Evolutionary conservation across 257 asterid species (phyloP), one percentile per base, ranked within the genome.

Genomic region (Solanum sitiens): DNA sequence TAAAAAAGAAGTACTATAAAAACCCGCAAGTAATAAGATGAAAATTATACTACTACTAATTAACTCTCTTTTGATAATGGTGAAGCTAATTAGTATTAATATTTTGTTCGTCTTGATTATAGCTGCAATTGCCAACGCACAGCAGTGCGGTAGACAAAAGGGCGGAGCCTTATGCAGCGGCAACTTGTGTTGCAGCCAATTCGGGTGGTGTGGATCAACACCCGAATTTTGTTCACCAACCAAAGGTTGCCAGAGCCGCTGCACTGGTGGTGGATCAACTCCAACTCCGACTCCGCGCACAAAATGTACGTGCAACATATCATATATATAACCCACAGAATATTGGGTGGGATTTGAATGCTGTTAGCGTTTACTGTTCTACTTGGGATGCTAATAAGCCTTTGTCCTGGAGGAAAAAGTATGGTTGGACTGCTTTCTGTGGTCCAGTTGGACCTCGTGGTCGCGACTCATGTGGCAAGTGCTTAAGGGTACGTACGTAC

Each of bases 361-460:
- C 87, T 0, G 92, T 76, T 1, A 86, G 90, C 27, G 92, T 87
- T 0, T 90, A 82, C 44, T 89, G 92, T 20, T 33, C 92, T 10
- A 91, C 92, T 3, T 91, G 92, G 91, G 89, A 89, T 86, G 92
- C 90, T 13, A 88, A 86, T 56, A 70, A 83, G 27, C 90, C 91
- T 16, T 77, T 50, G 0, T 20, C 71, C 2, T 91, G 90, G 91
- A 16, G 91, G 86, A 35, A 23, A 0, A 86, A 75, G 6, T 91
- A 89, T 75, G 90, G 89, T 1, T 91, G 91, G 92, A 91, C 91
- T 39, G 92, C 92, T 39, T 91, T 91, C 23, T 91, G 92, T 45
- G 90, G 91, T 4, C 90, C 91, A 0, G 91, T 40, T 0, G 91
- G 92, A 13, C 89, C 92, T 74, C 91, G 85, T 4, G 91, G 91